Evolutionary conservation across 2,329 filamentous ascomycete genomes (phyloP), one percentile per base, ranked within the genome.

Genomic region (Monosporascus sp.): DNA sequence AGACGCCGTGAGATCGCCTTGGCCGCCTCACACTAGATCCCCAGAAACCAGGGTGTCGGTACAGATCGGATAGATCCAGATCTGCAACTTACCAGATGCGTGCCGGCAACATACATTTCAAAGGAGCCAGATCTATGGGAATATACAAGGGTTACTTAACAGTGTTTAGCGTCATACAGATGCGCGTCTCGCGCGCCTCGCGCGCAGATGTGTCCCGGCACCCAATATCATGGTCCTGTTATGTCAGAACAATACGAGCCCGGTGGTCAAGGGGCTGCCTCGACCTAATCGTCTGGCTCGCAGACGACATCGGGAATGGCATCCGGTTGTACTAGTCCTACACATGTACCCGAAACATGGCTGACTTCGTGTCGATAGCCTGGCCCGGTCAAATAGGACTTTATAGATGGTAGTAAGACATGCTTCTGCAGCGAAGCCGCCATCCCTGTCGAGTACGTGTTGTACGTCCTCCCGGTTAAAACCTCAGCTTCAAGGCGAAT

Each of bases 41-140:
- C 43, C 43, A 27, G 24, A 24, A 27, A 25, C 43, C 43, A 11
- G 43, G 43, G 5, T 15, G 0, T 14, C 20, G 43, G 43, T 31
- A 46, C 24, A 46, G 43, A 46, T 46, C 43, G 43, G 43, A 31
- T 46, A 46, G 43, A 46, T 46, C 43, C 43, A 46, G 43, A 46
- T 46, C 43, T 45, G 20, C 27, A 27, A 11, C 27, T 27, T 8
- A 5, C 43, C 43, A 45, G 43, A 45, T 45, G 43, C 24, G 20
- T 46, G 17, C 43, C 43, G 22, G 43, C 43, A 45, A 11, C 20
- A 14, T 45, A 45, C 20, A 27, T 45, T 45, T n/a, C 5, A 7
- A 45, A 15, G 20, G 8, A 4, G 11, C 14, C 24, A 27, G 43
- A 25, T 46, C 11, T n/a, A 24, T 31, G 22, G 22, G 18, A 43